Evolutionary conservation across 108 stramenopile genomes (phyloP).

Genomic region (Epithemia pelagica): DNA sequence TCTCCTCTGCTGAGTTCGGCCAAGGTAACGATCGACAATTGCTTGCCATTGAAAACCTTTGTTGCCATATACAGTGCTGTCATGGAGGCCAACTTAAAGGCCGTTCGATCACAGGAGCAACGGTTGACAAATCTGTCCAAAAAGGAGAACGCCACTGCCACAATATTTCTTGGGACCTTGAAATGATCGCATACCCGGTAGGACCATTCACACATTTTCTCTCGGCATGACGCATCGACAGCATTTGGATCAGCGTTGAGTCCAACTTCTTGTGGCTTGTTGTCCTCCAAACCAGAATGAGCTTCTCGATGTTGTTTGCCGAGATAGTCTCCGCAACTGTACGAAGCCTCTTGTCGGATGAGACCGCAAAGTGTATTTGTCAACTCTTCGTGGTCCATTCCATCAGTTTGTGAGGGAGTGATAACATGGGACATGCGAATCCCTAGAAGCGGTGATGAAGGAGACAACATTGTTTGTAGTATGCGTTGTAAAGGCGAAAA

Average conservation of each 20-base stretch:
- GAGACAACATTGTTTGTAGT: background rate
- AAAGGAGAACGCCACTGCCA: constrained; percentile 30
- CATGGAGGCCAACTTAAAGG: constrained; percentile 58
- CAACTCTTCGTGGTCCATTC: background rate
- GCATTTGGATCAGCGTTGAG: background rate
- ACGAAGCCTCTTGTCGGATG: constrained; percentile 3
- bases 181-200: constrained; percentile 43
- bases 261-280: background rate
- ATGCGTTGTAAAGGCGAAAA: too few species aligned
- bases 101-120: constrained; percentile 37
- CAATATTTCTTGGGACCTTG: constrained; percentile 26
- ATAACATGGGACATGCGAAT: background rate
- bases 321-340: constrained; percentile 25
- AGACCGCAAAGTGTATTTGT: background rate
- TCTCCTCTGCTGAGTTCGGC: constrained; percentile 43
- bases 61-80: constrained; percentile 45
- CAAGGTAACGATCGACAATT: constrained; percentile 17
- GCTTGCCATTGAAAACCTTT: constrained; percentile 29
- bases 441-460: background rate
- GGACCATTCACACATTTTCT: constrained; percentile 45
- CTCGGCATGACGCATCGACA: constrained; percentile 33
- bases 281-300: background rate
- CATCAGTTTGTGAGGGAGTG: background rate
- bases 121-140: constrained; percentile 40
- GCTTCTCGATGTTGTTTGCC: background rate